Conservation (phyloP, 805 yeast genomes). For the Schizosaccharomyces lindneri region DNA sequence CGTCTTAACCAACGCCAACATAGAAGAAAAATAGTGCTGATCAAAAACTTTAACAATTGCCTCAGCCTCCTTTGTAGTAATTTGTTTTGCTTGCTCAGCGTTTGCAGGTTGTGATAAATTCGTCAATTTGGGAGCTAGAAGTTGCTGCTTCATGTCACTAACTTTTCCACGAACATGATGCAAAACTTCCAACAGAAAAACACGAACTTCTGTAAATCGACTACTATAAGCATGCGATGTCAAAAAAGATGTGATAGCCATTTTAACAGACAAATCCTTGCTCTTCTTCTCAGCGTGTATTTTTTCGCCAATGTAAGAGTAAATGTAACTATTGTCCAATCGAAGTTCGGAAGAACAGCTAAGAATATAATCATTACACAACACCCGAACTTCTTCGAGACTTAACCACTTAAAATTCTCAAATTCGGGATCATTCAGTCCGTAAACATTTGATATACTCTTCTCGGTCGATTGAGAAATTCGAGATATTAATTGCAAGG, state of each 20-base stretch:
- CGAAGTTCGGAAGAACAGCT: slow-evolving; percentile 20
- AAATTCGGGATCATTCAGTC: slow-evolving; percentile 14
- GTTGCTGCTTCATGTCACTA: slow-evolving; percentile 16
- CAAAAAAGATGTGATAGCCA: slow-evolving; percentile 35
- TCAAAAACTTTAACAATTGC: not conserved
- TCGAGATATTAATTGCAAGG: slow-evolving; percentile 9
- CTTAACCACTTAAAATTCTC: slow-evolving; percentile 27
- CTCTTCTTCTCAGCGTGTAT: slow-evolving; percentile 9
- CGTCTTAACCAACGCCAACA: slow-evolving; percentile 29
- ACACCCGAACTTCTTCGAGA: slow-evolving; percentile 34
- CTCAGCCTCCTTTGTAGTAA: not conserved
- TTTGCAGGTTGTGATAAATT: not conserved
- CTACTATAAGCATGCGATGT: slow-evolving; percentile 38
- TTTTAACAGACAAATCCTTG: slow-evolving; percentile 9
- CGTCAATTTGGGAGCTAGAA: slow-evolving; percentile 6
- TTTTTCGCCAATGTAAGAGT: slow-evolving; percentile 7
- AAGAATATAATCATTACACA: slow-evolving; percentile 19
- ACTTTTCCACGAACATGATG: slow-evolving; percentile 17
- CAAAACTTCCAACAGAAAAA: slow-evolving; percentile 23
- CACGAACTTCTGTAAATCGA: slow-evolving; percentile 32
- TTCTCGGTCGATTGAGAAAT: not conserved
- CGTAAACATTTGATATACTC: slow-evolving; percentile 5
- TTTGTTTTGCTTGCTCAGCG: not conserved
- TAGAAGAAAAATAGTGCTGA: slow-evolving; percentile 24
- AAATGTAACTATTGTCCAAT: slow-evolving; percentile 26